Percentiles rank a stretch among this genome's conserved stretches.
Evolutionary conservation across 805 yeast species (phyloP).

Genomic region (Dipodascus albidus): DNA sequence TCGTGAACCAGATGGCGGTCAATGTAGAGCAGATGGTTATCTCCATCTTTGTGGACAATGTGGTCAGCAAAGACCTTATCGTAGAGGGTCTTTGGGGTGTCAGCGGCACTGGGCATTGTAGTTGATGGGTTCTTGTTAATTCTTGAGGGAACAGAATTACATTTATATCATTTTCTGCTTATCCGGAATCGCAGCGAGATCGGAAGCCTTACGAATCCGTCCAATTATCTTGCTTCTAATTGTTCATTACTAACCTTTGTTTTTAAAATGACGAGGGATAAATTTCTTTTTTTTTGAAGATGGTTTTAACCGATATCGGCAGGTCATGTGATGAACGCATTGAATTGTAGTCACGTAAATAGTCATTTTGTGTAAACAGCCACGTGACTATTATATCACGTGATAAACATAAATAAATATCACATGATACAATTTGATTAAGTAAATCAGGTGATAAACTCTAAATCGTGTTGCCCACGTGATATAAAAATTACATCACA

Average conservation of each 20-base stretch:
- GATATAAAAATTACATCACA: no score
- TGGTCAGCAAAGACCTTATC: conserved; percentile 96
- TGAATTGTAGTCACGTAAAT: neutral
- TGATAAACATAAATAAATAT: no score
- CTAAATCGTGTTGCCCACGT: no score
- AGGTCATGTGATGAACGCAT: neutral
- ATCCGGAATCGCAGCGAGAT: conserved; percentile 1
- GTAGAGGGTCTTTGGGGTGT: conserved; percentile 63
- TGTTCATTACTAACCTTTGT: neutral
- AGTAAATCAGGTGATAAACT: no score
- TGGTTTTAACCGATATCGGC: neutral
- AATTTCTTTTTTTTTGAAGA: no score
- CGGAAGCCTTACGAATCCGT: neutral
- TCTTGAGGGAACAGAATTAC: neutral
- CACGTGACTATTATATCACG: neutral
- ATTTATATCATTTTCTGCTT: neutral
- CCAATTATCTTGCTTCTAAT: neutral
- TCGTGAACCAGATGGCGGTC: conserved; percentile 98
- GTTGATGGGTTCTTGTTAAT: no score
- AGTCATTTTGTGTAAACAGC: no score
- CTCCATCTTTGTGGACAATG: conserved; percentile 78
- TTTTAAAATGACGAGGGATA: neutral
- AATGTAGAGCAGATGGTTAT: conserved; percentile 76
- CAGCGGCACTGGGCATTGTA: conserved; percentile 23
- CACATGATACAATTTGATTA: no score